phyloP scores from a whole-genome alignment of 2,329 filamentous ascomycete genomes.

The Myriosclerotinia duriaeana region DNA sequence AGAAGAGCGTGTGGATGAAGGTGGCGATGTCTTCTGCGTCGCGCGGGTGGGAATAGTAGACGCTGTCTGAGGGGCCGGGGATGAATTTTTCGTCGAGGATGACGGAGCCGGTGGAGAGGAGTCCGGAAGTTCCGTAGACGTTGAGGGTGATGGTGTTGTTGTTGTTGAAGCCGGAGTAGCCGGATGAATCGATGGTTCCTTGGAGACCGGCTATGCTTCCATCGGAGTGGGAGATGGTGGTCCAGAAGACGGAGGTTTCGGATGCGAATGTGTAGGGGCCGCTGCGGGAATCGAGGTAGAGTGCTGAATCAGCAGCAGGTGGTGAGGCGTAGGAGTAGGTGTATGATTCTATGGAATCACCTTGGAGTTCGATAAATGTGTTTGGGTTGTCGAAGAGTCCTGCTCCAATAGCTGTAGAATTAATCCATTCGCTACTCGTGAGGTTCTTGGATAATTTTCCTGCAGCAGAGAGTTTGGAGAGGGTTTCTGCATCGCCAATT shows the following conservation, averaged over 20 bases:
- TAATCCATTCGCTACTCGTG: conserved; percentile 46
- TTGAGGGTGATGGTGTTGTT: conserved; percentile 55
- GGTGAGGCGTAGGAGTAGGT: conserved; percentile 49
- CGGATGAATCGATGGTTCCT: conserved; percentile 53
- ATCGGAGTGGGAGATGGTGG: conserved; percentile 46
- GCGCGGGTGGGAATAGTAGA: conserved; percentile 50
- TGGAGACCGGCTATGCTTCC: conserved; percentile 49
- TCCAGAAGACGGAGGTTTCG: conserved; percentile 55
- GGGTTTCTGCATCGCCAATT: conserved; percentile 44
- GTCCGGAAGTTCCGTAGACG: conserved; percentile 56
- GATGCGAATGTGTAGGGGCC: conserved; percentile 55
- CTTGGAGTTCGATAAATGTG: conserved; percentile 51
- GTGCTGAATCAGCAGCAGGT: conserved; percentile 43
- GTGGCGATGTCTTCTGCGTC: conserved; percentile 51
- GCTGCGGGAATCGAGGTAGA: conserved; percentile 50
- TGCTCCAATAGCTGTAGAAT: conserved; percentile 50
- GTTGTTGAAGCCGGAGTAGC: conserved; percentile 44
- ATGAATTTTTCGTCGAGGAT: conserved; percentile 47
- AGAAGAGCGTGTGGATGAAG: conserved; percentile 53
- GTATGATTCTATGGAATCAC: conserved; percentile 48
- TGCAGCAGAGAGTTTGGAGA: conserved; percentile 40
- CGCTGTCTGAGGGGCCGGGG: conserved; percentile 44
- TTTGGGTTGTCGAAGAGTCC: conserved; percentile 58
- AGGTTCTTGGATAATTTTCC: conserved; percentile 42
- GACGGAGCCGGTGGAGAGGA: conserved; percentile 51